Conservation (phyloP, 1,139 yeast genomes). For the Geotrichum australiense region DNA sequence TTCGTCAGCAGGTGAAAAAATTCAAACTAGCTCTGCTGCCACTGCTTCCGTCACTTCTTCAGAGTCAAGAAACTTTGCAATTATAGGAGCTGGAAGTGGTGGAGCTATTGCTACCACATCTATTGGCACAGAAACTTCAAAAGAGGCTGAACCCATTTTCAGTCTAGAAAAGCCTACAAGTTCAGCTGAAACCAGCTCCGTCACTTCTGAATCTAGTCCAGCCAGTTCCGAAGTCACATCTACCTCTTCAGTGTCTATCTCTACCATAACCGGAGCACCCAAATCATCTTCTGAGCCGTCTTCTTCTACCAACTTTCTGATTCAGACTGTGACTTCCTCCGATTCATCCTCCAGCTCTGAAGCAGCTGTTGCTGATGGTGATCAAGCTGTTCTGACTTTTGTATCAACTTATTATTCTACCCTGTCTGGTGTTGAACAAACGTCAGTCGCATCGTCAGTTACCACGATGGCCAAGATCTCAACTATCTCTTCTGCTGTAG, state of each 20-base stretch:
- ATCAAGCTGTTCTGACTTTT: not conserved
- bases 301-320: not conserved
- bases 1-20: not conserved
- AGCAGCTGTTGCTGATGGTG: not conserved
- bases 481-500: not conserved
- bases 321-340: not conserved
- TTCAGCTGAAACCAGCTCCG: not conserved
- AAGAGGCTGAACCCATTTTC: not conserved
- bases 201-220: not conserved
- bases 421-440: too few species aligned
- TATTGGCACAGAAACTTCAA: not conserved
- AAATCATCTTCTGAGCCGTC: not conserved
- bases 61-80: not conserved
- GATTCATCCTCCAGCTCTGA: not conserved
- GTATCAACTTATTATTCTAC: not conserved
- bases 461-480: too few species aligned
- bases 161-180: constrained; percentile 1
- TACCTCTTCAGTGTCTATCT: constrained; percentile 1
- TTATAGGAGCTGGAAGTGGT: not conserved
- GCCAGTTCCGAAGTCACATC: not conserved
- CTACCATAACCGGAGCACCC: not conserved
- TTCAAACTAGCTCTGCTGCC: constrained; percentile 1
- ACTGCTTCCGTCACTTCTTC: constrained; percentile 7
- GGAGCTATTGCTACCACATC: constrained; percentile 6
- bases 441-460: too few species aligned